Conservation (phyloP, 2,329 filamentous ascomycete species). For the Davidsoniella australis region DNA sequence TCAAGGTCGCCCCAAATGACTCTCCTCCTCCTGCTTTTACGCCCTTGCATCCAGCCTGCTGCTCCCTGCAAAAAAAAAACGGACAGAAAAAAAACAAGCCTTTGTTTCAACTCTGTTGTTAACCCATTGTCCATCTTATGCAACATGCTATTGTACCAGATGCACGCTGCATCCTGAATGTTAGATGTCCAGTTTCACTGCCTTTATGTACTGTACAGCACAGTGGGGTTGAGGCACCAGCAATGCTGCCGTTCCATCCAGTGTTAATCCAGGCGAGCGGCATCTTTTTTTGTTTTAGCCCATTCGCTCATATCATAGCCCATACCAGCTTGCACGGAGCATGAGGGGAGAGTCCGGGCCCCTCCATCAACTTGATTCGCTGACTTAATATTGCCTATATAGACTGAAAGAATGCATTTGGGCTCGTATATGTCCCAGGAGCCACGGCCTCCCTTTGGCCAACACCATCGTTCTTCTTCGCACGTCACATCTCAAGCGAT, state of each 20-base stretch:
- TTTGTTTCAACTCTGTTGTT: too few relatives aligned
- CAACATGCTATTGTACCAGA: too few relatives aligned
- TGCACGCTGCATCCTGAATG: not conserved
- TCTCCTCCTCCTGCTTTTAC: not conserved
- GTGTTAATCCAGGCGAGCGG: not conserved
- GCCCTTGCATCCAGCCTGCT: not conserved
- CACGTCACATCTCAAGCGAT: constrained; percentile 1
- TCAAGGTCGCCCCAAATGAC: not conserved
- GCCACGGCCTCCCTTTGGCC: constrained; percentile 2
- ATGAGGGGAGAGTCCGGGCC: too few relatives aligned
- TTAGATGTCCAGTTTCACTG: not conserved
- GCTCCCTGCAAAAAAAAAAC: too few relatives aligned
- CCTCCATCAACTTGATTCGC: too few relatives aligned
- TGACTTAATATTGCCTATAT: not conserved
- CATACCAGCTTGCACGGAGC: not conserved
- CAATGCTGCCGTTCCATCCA: not conserved
- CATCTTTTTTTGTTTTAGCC: too few relatives aligned
- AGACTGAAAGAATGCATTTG: constrained; percentile 5
- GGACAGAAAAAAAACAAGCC: too few relatives aligned
- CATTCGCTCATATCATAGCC: not conserved
- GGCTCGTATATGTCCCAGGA: constrained; percentile 7
- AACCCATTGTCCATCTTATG: too few relatives aligned
- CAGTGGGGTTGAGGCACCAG: not conserved
- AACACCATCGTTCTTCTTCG: constrained; percentile 3
- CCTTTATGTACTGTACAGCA: not conserved